Percentiles rank a stretch among this genome's conserved stretches.
Conservation (phyloP, 208 protist species). For the Leishmania arabica region DNA sequence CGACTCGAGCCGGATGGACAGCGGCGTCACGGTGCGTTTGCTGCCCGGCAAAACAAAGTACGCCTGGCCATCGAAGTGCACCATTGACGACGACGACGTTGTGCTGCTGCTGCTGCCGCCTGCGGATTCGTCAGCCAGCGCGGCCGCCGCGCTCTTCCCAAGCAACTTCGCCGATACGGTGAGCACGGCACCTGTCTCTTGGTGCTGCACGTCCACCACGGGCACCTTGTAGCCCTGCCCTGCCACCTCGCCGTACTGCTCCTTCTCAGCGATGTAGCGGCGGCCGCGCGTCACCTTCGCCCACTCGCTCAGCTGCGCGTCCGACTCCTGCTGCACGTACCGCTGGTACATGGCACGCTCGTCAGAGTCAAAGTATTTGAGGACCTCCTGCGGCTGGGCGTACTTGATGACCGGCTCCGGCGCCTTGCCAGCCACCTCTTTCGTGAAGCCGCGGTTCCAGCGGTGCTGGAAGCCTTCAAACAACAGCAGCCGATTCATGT, state of each 20-base stretch:
- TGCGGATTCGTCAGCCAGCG: not conserved
- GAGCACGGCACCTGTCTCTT: conserved; percentile 54
- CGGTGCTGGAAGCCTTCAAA: conserved; percentile 72
- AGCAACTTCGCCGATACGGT: conserved; percentile 56
- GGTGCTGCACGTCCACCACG: conserved; percentile 70
- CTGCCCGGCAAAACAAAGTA: conserved; percentile 48
- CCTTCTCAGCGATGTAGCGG: conserved; percentile 63
- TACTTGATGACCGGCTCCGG: conserved; percentile 76
- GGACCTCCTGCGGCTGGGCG: conserved; percentile 62
- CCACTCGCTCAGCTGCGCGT: conserved; percentile 67
- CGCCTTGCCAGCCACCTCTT: conserved; percentile 55
- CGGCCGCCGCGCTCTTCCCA: conserved; percentile 33
- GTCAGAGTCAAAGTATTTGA: conserved; percentile 75
- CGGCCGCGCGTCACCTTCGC: conserved; percentile 42
- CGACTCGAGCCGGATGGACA: conserved; percentile 70
- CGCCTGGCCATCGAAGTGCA: conserved; percentile 49
- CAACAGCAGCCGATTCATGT: conserved; percentile 77
- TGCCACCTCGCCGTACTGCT: conserved; percentile 78
- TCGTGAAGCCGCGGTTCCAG: conserved; percentile 60
- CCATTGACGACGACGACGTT: conserved; percentile 13
- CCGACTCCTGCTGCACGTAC: conserved; percentile 71
- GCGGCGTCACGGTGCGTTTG: conserved; percentile 51
- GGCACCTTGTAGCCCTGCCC: conserved; percentile 41
- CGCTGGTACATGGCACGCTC: conserved; percentile 82
- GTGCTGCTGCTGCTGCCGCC: not conserved